These are phyloP conservation scores for Mariannaea elegans DNA, from an alignment of 2,329 filamentous ascomycete genomes.

Conservation along the genomic window DNA sequence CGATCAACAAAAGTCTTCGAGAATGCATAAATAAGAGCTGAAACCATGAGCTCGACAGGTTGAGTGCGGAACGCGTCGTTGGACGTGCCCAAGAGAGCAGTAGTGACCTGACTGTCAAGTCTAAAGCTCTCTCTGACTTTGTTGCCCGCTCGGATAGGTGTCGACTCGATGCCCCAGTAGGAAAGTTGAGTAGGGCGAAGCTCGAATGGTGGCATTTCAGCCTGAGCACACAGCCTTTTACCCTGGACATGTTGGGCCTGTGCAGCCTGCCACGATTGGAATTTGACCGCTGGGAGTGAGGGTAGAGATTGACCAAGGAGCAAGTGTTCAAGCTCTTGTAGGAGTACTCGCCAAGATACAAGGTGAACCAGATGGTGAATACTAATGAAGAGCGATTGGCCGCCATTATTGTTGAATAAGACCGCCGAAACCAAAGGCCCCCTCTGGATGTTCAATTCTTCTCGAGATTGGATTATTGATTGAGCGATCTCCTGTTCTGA, in stretches of 20 bases:
- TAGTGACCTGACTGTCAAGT: slow-evolving; percentile 6
- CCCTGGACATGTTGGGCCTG: neutral
- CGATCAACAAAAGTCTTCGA: slow-evolving; percentile 44
- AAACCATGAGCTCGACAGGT: slow-evolving; percentile 19
- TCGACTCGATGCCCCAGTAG: slow-evolving; percentile 8
- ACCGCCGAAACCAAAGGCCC: neutral
- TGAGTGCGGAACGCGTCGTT: slow-evolving; percentile 19
- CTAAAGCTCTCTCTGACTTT: neutral
- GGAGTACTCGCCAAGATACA: slow-evolving; percentile 27
- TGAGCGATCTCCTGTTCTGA: too few species aligned
- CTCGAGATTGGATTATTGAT: too few species aligned
- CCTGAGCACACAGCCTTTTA: neutral
- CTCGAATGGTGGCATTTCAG: neutral
- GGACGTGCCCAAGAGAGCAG: slow-evolving; percentile 5
- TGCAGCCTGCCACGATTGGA: neutral
- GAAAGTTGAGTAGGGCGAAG: neutral
- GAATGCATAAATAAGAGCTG: slow-evolving; percentile 46
- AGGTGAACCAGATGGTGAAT: slow-evolving; percentile 28
- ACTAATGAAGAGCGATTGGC: neutral
- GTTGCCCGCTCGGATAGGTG: neutral
- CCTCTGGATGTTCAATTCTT: neutral
- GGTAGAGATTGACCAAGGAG: neutral
- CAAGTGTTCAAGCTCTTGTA: slow-evolving; percentile 18
- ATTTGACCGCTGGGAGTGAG: neutral
- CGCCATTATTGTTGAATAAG: neutral